Conservation (phyloP, 1,284 basidiomycete genomes). For the Pyrrhoderma noxium region DNA sequence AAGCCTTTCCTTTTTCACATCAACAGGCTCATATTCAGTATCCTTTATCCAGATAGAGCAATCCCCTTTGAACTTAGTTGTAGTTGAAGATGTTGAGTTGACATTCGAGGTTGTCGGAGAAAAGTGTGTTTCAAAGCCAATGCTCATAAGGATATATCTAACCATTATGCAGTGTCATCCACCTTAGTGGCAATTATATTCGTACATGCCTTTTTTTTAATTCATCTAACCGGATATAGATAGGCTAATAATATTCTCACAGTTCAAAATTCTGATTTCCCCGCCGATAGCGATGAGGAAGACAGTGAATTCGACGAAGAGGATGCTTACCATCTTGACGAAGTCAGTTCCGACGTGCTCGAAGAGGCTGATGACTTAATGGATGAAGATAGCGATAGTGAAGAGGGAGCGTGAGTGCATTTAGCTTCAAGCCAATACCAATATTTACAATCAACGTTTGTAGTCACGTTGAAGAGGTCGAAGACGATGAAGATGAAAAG, state of each 20-base stretch:
- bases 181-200: slow-evolving; percentile 89
- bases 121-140: slow-evolving; percentile 46
- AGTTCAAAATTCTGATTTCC: no score
- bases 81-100: slow-evolving; percentile 66
- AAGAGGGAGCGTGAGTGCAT: slow-evolving; percentile 39
- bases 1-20: slow-evolving; percentile 18
- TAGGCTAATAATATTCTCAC: no score
- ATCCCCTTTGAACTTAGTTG: slow-evolving; percentile 64
- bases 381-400: slow-evolving; percentile 60
- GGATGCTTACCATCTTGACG: slow-evolving; percentile 46
- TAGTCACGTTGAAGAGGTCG: slow-evolving; percentile 58
- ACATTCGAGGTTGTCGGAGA: slow-evolving; percentile 75
- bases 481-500: slow-evolving; percentile 23
- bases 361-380: slow-evolving; percentile 27
- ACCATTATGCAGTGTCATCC: slow-evolving; percentile 51
- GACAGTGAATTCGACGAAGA: slow-evolving; percentile 39
- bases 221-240: no score
- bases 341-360: slow-evolving; percentile 70
- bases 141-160: not conserved
- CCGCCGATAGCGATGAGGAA: slow-evolving; percentile 30
- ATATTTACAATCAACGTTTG: not conserved
- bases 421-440: not conserved
- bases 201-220: slow-evolving; percentile 35
- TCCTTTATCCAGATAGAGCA: slow-evolving; percentile 71
- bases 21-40: no score